Conservation (phyloP, 768 basidiomycete genomes). For the Podaxis sp. region DNA sequence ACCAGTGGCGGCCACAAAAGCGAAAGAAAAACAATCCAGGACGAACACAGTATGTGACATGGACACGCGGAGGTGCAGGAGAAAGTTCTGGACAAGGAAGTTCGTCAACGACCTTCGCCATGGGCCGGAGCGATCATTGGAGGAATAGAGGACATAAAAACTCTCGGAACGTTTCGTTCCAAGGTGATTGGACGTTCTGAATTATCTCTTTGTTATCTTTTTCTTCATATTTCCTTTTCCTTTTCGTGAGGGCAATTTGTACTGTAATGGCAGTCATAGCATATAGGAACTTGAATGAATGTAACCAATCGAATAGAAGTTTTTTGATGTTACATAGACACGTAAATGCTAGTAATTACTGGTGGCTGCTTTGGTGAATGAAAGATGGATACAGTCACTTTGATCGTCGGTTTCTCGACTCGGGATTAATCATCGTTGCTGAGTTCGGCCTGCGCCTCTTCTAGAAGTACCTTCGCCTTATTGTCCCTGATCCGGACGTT, state of each 20-base stretch:
- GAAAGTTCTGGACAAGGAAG: background rate
- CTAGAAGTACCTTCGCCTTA: background rate
- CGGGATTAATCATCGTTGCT: background rate
- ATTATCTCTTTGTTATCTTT: background rate
- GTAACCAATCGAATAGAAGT: too few relatives aligned
- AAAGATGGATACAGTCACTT: too few relatives aligned
- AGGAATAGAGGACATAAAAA: background rate
- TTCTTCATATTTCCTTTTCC: background rate
- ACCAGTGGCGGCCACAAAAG: background rate
- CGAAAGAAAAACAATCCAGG: background rate
- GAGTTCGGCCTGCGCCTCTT: background rate
- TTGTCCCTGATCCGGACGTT: background rate
- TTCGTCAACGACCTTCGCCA: background rate
- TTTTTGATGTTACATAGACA: too few relatives aligned
- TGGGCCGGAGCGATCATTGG: background rate
- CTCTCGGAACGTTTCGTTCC: background rate
- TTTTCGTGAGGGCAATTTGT: too few relatives aligned
- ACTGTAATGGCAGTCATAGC: background rate
- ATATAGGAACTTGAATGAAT: too few relatives aligned
- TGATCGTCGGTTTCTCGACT: too few relatives aligned
- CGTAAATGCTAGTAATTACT: background rate
- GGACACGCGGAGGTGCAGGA: background rate
- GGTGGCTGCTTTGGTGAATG: background rate
- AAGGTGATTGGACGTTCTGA: slow-evolving; percentile 3
- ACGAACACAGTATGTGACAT: background rate